Conservation (phyloP, 805 yeast species). For the Starmerella scarabaei region DNA sequence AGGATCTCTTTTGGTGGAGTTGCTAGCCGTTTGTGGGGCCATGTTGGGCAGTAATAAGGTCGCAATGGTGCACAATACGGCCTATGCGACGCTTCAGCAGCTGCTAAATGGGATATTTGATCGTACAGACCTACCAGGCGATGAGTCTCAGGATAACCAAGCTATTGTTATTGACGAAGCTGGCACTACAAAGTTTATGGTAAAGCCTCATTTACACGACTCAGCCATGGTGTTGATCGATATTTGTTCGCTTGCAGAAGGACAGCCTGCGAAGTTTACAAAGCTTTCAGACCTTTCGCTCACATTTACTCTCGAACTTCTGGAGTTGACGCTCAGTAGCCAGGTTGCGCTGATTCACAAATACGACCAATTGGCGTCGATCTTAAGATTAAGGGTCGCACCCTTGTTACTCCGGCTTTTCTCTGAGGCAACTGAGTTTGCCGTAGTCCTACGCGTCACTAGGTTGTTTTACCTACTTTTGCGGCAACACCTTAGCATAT, state of each 20-base stretch:
- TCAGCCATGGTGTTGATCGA: slow-evolving; percentile 60
- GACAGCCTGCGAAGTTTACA: slow-evolving; percentile 42
- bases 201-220: slow-evolving; percentile 49
- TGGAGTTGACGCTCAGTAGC: slow-evolving; percentile 64
- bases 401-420: slow-evolving; percentile 64
- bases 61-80: slow-evolving; percentile 73
- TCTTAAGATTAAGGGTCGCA: slow-evolving; percentile 54
- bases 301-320: slow-evolving; percentile 63
- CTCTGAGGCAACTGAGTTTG: slow-evolving; percentile 43
- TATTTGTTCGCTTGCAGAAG: slow-evolving; percentile 54
- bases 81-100: slow-evolving; percentile 87
- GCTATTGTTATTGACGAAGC: slow-evolving; percentile 15
- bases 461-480: slow-evolving; percentile 55
- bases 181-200: slow-evolving; percentile 31
- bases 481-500: slow-evolving; percentile 43
- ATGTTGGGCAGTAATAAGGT: slow-evolving; percentile 57
- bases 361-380: slow-evolving; percentile 51
- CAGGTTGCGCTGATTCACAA: slow-evolving; percentile 43
- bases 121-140: slow-evolving; percentile 32
- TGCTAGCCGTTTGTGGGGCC: slow-evolving; percentile 57
- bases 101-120: slow-evolving; percentile 69
- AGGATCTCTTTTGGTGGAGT: slow-evolving; percentile 43
- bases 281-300: slow-evolving; percentile 42
- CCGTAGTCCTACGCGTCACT: slow-evolving; percentile 61
- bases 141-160: not conserved